These are phyloP conservation scores for Volvariella volvacea DNA, from an alignment of 1,284 basidiomycete genomes.

Conservation along the genomic window DNA sequence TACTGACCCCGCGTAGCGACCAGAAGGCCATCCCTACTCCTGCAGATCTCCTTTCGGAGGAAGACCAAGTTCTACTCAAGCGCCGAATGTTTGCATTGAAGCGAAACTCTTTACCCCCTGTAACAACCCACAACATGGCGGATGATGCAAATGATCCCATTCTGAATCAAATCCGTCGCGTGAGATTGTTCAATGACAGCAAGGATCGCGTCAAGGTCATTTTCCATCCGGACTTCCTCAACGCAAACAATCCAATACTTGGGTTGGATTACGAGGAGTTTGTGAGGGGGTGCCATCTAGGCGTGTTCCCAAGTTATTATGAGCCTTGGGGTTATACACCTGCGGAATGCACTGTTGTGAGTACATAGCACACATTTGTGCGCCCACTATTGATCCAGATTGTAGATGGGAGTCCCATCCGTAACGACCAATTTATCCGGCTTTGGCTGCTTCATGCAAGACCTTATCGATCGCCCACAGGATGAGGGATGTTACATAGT, in stretches of 20 bases:
- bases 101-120: conserved; percentile 86
- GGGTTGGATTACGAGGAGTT: conserved; percentile 99
- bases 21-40: conserved; percentile 69
- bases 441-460: conserved; percentile 98
- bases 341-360: conserved; percentile 77
- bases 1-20: conserved; percentile 40
- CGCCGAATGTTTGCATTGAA: conserved; percentile 95
- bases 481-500: conserved; percentile 94
- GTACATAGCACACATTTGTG: conserved; percentile 19
- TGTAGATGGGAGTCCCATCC: conserved; percentile 92
- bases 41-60: conserved; percentile 77
- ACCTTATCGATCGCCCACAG: conserved; percentile 88
- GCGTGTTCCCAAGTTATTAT: conserved; percentile 96
- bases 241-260: conserved; percentile 95
- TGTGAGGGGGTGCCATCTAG: conserved; percentile 94
- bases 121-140: conserved; percentile 97
- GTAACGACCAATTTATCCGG: conserved; percentile 97
- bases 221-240: conserved; percentile 98
- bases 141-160: conserved; percentile 92
- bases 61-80: conserved; percentile 95
- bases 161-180: conserved; percentile 89
- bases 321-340: conserved; percentile 93
- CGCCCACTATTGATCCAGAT: conserved; percentile 10
- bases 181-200: conserved; percentile 83
- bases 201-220: conserved; percentile 88